Conservation (phyloP, 805 yeast genomes). For the Candida gorgasii region DNA sequence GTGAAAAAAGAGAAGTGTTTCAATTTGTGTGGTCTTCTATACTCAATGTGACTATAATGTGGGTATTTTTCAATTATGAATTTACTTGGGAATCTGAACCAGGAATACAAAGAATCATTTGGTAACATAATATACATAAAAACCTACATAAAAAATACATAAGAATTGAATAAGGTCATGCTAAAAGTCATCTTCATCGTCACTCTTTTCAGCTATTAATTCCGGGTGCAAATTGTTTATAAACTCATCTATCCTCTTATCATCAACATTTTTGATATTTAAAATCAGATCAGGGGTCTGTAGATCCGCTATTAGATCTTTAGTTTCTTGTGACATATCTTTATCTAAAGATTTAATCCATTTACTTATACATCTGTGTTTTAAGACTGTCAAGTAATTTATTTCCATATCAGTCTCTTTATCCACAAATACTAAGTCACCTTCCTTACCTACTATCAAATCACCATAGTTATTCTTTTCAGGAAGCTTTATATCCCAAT, state of each 20-base stretch:
- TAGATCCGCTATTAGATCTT: conserved; percentile 20
- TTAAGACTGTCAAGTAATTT: conserved; percentile 43
- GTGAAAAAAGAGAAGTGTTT: conserved; percentile 29
- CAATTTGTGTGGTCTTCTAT: conserved; percentile 66
- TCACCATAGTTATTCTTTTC: conserved; percentile 51
- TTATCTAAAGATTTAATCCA: conserved; percentile 33
- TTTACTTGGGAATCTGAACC: conserved; percentile 67
- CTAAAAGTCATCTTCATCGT: conserved; percentile 2
- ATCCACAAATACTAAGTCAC: conserved; percentile 71
- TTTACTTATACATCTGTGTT: conserved; percentile 29
- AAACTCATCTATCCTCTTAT: conserved; percentile 29
- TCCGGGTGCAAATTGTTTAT: conserved; percentile 28
- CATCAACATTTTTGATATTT: conserved; percentile 19
- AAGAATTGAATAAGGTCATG: background rate
- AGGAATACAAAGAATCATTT: conserved; percentile 76
- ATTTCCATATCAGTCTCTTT: conserved; percentile 48
- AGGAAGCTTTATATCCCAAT: conserved; percentile 66
- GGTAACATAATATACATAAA: conserved; percentile 49
- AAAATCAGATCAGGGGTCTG: conserved; percentile 23
- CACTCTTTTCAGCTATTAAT: background rate
- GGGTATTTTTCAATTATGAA: conserved; percentile 59
- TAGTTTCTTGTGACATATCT: conserved; percentile 14
- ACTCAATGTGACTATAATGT: conserved; percentile 54
- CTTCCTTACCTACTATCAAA: conserved; percentile 67
- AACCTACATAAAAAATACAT: background rate